phyloP scores from a whole-genome alignment of 768 basidiomycete species.

The Amanita exitialis region DNA sequence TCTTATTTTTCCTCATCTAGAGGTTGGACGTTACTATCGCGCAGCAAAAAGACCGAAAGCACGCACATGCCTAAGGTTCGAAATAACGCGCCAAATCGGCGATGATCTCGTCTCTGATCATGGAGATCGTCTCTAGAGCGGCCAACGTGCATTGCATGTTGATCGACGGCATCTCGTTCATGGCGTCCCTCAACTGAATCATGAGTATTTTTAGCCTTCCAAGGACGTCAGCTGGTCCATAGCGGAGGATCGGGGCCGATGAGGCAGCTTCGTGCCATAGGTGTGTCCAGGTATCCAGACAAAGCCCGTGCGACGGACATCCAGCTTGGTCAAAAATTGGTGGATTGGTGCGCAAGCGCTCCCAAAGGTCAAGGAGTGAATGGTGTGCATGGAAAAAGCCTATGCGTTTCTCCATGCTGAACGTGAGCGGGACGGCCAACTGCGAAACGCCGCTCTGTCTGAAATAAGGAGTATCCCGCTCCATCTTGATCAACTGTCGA shows the following conservation, averaged over 20 bases:
- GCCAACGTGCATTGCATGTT: constrained; percentile 31
- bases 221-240: constrained; percentile 46
- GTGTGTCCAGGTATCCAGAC: constrained; percentile 37
- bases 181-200: constrained; percentile 25
- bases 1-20: background rate
- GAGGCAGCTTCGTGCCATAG: constrained; percentile 42
- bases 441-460: constrained; percentile 18
- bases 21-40: background rate
- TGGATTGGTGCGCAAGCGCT: constrained; percentile 36
- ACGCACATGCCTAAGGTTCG: constrained; percentile 8
- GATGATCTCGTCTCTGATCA: constrained; percentile 29
- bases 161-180: constrained; percentile 24
- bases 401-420: constrained; percentile 27
- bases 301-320: constrained; percentile 42
- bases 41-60: too few relatives aligned
- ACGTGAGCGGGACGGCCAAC: constrained; percentile 18
- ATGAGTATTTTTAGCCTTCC: constrained; percentile 41
- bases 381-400: constrained; percentile 48
- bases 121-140: constrained; percentile 32
- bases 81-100: constrained; percentile 29
- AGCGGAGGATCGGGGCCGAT: constrained; percentile 31
- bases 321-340: constrained; percentile 28
- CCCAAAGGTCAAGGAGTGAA: constrained; percentile 46
- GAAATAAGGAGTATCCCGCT: constrained; percentile 20
- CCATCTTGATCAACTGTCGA: constrained; percentile 30